A percentile compares a stretch with the other conserved stretches of the same genome.
phyloP scores from a whole-genome alignment of 2,329 filamentous ascomycete genomes.

The Pseudopyrenochaeta lycopersici region DNA sequence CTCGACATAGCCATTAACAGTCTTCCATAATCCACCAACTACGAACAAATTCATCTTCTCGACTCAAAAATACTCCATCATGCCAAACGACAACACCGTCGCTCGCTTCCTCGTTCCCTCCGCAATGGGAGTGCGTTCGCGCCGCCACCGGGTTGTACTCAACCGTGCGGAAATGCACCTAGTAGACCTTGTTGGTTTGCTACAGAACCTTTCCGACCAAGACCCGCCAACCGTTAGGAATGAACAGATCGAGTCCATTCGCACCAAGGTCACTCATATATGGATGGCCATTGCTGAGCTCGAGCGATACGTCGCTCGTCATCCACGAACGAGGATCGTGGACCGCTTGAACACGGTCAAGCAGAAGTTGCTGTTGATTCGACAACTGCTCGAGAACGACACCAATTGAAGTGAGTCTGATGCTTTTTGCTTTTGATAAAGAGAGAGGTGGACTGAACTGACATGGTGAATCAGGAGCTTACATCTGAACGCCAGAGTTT shows the following conservation, averaged over 20 bases:
- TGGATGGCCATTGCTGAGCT: neutral
- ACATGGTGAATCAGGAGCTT: neutral
- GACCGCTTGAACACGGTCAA: neutral
- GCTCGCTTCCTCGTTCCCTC: conserved; percentile 3
- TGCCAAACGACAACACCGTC: neutral
- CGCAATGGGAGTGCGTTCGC: conserved; percentile 1
- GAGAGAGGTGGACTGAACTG: neutral
- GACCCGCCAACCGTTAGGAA: neutral
- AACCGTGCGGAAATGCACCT: conserved; percentile 3
- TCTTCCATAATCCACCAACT: no score
- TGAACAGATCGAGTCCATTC: neutral
- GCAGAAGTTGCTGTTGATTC: neutral
- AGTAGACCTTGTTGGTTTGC: neutral
- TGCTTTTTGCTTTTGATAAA: no score
- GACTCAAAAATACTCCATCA: no score
- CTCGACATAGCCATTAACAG: no score
- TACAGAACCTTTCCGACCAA: no score
- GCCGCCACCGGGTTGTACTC: conserved; percentile 7
- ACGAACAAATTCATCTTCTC: no score
- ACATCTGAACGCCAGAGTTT: no score
- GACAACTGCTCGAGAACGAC: neutral
- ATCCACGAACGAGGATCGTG: neutral
- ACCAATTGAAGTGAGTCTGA: neutral
- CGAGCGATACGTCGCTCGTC: neutral
- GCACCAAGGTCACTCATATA: neutral